Evolutionary conservation across 2,329 filamentous ascomycete genomes (phyloP).

Genomic region (Cryphonectria parasitica): DNA sequence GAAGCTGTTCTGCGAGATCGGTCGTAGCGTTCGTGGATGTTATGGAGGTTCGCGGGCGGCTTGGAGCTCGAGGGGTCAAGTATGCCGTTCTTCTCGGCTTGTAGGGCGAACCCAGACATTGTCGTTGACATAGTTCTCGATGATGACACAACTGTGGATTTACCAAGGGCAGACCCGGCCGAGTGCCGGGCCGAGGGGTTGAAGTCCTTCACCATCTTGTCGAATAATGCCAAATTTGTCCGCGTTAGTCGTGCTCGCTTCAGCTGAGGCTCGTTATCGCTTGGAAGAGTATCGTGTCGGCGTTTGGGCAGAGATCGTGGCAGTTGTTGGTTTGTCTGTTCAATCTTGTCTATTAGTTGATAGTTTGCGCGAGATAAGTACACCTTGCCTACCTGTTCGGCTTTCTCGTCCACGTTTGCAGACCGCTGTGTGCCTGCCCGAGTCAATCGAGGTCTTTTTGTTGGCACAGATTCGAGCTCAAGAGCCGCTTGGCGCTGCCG

Average conservation of each 20-base stretch:
- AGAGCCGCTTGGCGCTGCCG: background rate
- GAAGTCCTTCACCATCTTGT: background rate
- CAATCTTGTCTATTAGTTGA: background rate
- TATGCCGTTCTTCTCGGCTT: slow-evolving; percentile 31
- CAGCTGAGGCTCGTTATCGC: background rate
- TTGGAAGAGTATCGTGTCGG: background rate
- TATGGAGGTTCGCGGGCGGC: slow-evolving; percentile 31
- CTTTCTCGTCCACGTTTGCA: background rate
- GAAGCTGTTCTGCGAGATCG: background rate
- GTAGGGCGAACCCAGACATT: slow-evolving; percentile 23
- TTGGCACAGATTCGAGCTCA: no score
- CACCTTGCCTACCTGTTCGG: background rate
- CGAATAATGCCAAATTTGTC: slow-evolving; percentile 11
- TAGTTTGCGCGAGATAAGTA: background rate
- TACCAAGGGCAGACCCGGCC: background rate
- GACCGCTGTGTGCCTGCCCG: background rate
- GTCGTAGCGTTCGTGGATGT: slow-evolving; percentile 25
- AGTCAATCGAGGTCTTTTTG: background rate
- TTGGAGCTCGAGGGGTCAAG: slow-evolving; percentile 28
- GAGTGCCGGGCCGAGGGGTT: background rate
- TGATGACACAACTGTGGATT: no score
- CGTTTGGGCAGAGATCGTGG: background rate
- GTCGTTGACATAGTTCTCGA: slow-evolving; percentile 21
- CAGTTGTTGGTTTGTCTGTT: background rate
- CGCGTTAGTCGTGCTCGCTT: background rate